Conservation (phyloP, 345 rosid species). For the Citropsis articulata region DNA sequence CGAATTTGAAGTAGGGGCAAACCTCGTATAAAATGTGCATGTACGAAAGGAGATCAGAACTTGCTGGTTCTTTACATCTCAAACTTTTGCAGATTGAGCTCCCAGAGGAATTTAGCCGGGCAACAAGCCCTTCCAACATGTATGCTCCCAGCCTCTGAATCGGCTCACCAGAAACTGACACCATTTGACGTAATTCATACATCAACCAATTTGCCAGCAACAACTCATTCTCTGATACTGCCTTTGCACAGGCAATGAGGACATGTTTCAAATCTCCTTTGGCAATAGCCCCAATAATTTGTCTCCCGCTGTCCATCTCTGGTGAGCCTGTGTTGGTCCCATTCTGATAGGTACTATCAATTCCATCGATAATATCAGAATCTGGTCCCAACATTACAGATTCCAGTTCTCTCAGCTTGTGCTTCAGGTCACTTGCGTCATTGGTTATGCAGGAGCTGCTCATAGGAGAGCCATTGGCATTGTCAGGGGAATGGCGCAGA, state of each 20-base stretch:
- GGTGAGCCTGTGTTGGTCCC: constrained; percentile 18
- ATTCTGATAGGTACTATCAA: constrained; percentile 29
- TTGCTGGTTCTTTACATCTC: constrained; percentile 67
- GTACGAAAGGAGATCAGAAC: constrained; percentile 66
- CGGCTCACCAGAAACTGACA: constrained; percentile 96
- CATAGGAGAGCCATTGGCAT: constrained; percentile 48
- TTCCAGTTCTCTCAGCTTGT: constrained; percentile 79
- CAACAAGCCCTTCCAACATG: constrained; percentile 90
- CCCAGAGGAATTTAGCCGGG: constrained; percentile 76
- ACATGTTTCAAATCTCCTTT: constrained; percentile 56
- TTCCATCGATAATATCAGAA: constrained; percentile 43
- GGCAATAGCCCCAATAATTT: constrained; percentile 50
- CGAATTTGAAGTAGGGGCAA: constrained; percentile 90
- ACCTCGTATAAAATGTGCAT: constrained; percentile 80
- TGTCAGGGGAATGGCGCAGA: constrained; percentile 50
- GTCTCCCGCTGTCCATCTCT: constrained; percentile 47
- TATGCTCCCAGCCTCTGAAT: constrained; percentile 92
- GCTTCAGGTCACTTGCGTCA: constrained; percentile 53
- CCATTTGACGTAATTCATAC: constrained; percentile 68
- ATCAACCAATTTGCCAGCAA: constrained; percentile 66
- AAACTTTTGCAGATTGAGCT: constrained; percentile 73
- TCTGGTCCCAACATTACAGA: constrained; percentile 87
- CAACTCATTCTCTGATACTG: constrained; percentile 68
- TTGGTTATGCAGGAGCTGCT: constrained; percentile 81
- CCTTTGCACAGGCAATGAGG: constrained; percentile 71